Conservation (phyloP, 2,329 filamentous ascomycete species). For the Zelopaecilomyces penicillatus region DNA sequence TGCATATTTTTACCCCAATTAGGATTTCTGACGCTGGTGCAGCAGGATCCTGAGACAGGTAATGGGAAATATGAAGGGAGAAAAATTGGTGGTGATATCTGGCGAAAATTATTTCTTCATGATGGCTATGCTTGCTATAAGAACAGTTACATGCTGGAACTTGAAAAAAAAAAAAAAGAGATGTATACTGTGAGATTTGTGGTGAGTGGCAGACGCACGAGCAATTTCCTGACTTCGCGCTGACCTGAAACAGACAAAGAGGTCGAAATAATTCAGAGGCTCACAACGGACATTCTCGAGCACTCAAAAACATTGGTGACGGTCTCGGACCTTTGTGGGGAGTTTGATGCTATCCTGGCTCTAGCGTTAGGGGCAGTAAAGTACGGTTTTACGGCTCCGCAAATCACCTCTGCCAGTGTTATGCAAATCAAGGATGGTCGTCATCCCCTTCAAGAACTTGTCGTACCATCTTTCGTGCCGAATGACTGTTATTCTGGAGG, state of each 20-base stretch:
- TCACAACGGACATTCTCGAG: constrained; percentile 62
- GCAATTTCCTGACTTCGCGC: neutral
- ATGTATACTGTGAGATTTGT: constrained; percentile 75
- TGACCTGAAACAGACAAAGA: constrained; percentile 57
- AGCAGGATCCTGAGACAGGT: constrained; percentile 41
- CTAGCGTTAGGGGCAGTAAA: constrained; percentile 67
- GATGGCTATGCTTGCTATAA: constrained; percentile 76
- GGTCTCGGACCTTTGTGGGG: constrained; percentile 74
- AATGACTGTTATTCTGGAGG: constrained; percentile 72
- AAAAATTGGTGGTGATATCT: constrained; percentile 46
- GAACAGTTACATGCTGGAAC: constrained; percentile 67
- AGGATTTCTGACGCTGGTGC: constrained; percentile 77
- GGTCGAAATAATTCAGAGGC: constrained; percentile 75
- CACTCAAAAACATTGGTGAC: constrained; percentile 57
- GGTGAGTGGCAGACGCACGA: constrained; percentile 40
- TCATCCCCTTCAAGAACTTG: constrained; percentile 79
- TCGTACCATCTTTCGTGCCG: constrained; percentile 70
- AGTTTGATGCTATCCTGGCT: constrained; percentile 79
- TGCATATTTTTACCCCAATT: constrained; percentile 89
- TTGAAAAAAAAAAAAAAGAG: constrained; percentile 78
- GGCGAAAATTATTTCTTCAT: constrained; percentile 71
- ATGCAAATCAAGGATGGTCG: constrained; percentile 70
- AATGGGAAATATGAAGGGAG: constrained; percentile 56
- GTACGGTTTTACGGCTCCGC: constrained; percentile 63
- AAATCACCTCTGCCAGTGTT: constrained; percentile 60